phyloP scores from a whole-genome alignment of 1,139 yeast genomes.

The Candida dubliniensis region DNA sequence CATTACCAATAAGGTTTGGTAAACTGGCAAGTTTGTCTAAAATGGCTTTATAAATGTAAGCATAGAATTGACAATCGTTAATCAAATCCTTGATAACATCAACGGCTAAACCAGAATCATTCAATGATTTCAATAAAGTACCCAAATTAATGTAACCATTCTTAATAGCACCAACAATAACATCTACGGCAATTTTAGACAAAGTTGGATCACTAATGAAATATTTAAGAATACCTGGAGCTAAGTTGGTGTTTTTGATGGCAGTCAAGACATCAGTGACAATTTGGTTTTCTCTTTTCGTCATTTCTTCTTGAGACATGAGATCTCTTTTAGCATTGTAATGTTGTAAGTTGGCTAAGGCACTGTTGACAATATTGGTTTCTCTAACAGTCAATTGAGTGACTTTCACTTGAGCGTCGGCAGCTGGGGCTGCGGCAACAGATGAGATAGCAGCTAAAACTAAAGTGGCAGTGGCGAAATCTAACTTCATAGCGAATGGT shows the following conservation, averaged over 20 bases:
- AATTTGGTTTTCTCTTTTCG: slow-evolving; percentile 41
- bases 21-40: slow-evolving; percentile 32
- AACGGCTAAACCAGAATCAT: slow-evolving; percentile 46
- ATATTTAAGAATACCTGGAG: slow-evolving; percentile 36
- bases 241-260: slow-evolving; percentile 39
- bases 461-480: slow-evolving; percentile 31
- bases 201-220: slow-evolving; percentile 36
- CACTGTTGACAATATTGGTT: slow-evolving; percentile 25
- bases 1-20: slow-evolving; percentile 26
- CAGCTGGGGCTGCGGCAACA: slow-evolving; percentile 38
- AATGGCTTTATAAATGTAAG: slow-evolving; percentile 41
- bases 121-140: slow-evolving; percentile 43
- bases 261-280: slow-evolving; percentile 45
- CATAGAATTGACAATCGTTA: slow-evolving; percentile 42
- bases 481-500: slow-evolving; percentile 28
- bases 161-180: slow-evolving; percentile 33
- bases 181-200: slow-evolving; percentile 29
- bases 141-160: slow-evolving; percentile 35
- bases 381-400: slow-evolving; percentile 34
- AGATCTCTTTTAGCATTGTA: slow-evolving; percentile 31
- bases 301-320: slow-evolving; percentile 25
- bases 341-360: slow-evolving; percentile 30
- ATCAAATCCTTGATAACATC: slow-evolving; percentile 39
- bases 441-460: slow-evolving; percentile 33
- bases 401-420: slow-evolving; percentile 12